A percentile compares a stretch with the other conserved stretches of the same genome.
phyloP scores from a whole-genome alignment of 345 rosid species.

The Mercurialis annua region DNA sequence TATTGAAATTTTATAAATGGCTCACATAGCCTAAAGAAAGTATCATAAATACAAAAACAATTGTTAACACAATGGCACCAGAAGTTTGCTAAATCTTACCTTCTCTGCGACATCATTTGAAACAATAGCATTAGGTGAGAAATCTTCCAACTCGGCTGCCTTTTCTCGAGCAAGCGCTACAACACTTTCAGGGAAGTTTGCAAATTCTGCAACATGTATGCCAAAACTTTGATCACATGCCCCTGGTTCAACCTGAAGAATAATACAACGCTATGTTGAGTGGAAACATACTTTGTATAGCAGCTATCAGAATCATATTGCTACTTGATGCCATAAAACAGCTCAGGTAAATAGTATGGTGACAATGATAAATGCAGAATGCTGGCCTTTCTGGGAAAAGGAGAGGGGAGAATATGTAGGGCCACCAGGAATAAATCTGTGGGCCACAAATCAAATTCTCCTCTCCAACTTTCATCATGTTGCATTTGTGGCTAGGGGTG shows the following conservation, averaged over 20 bases:
- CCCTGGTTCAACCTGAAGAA: slow-evolving; percentile 78
- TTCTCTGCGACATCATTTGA: slow-evolving; percentile 36
- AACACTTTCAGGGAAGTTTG: slow-evolving; percentile 93
- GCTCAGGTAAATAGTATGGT: neutral
- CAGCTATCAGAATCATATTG: neutral
- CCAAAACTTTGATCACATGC: slow-evolving; percentile 99
- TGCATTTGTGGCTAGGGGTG: too few species aligned
- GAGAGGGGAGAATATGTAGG: too few species aligned
- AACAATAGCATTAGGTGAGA: slow-evolving; percentile 58
- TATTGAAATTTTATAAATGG: neutral
- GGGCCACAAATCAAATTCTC: too few species aligned
- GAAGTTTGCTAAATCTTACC: slow-evolving; percentile 32
- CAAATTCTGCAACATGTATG: slow-evolving; percentile 96
- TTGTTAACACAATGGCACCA: neutral
- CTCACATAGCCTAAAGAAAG: neutral
- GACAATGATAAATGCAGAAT: too few species aligned
- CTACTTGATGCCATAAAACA: neutral
- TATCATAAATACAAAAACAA: neutral
- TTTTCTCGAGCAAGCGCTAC: slow-evolving; percentile 90
- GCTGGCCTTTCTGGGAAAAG: too few species aligned
- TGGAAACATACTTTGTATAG: slow-evolving; percentile 13
- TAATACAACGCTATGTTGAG: slow-evolving; percentile 4
- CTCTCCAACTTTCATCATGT: too few species aligned
- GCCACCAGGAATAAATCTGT: too few species aligned
- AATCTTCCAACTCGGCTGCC: slow-evolving; percentile 94